Base-by-base conservation (phyloP, 257 asterid species). In the Cruciata laevipes region DNA sequence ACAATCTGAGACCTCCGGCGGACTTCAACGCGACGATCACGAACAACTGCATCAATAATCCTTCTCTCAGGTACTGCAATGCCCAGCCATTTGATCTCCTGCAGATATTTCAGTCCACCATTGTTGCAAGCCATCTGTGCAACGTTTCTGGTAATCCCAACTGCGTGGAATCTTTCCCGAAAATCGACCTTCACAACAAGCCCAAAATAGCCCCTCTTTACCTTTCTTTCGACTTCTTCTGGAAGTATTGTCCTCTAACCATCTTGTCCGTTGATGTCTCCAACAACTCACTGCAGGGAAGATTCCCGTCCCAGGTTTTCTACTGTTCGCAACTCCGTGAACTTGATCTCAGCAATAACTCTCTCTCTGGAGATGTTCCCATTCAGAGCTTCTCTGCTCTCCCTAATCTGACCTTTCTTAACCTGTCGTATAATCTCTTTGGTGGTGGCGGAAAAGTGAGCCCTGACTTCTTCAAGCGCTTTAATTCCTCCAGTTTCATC, bases 91-190 rank as follows among this genome's bases (percentile, higher is more conserved):
- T 69, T 25, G 74, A 83, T 71, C 83, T 83, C 23, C 58, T 14
- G 13, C 77, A 76, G 17, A 83, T 83, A 7, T 85, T 85, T 72
- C 82, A 82, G 72, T 86, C 76, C 75, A 83, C 92, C 13, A 76
- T 86, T 10, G 92, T 83, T 14, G 89, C 92, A 3, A 70, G 77
- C 82, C 89, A 86, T 63, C 57, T 86, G 7, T 86, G 92, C 77
- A 83, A 86, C 73, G 18, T 66, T 76, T 86, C 93, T 18, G 69
- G 68, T 3, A 82, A 84, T 42, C 79, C 85, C 35, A 80, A 84
- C 72, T 84, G 86, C 65, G 76, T 77, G 23, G 81, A 83, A 23
- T 69, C 82, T 0, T 86, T 86, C n/a, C 84, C 89, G 0, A 77
- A 78, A 40, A 80, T 86, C 11, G 77, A 84, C 63, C 93, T 86